Evolutionary conservation across 2,329 filamentous ascomycete genomes (phyloP).

Genomic region (Ophiosphaerella herpotricha): DNA sequence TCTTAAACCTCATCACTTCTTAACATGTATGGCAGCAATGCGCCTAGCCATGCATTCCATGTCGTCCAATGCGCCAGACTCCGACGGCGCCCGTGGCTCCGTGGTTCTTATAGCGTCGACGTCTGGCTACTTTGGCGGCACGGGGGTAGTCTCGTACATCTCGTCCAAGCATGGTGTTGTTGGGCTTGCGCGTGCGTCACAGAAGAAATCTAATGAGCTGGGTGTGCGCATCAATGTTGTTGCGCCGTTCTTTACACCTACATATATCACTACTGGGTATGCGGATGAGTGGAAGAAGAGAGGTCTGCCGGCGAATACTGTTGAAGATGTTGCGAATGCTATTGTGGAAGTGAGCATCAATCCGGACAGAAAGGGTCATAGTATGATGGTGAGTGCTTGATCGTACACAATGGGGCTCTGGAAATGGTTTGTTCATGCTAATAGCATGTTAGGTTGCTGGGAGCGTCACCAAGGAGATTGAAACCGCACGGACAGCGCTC

Average conservation of each 20-base stretch:
- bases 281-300: slow-evolving; percentile 44
- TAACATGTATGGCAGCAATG: slow-evolving; percentile 20
- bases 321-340: slow-evolving; percentile 49
- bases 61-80: slow-evolving; percentile 39
- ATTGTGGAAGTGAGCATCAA: slow-evolving; percentile 48
- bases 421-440: not conserved
- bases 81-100: slow-evolving; percentile 36
- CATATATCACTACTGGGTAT: slow-evolving; percentile 50
- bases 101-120: slow-evolving; percentile 50
- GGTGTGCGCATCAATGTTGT: slow-evolving; percentile 52
- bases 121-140: slow-evolving; percentile 52
- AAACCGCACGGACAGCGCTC: slow-evolving; percentile 28
- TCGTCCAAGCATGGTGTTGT: slow-evolving; percentile 51
- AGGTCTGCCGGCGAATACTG: slow-evolving; percentile 49
- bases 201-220: slow-evolving; percentile 40
- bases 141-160: slow-evolving; percentile 50
- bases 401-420: too few relatives aligned
- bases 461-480: slow-evolving; percentile 36
- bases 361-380: slow-evolving; percentile 31
- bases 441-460: slow-evolving; percentile 30
- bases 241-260: slow-evolving; percentile 56
- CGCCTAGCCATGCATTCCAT: slow-evolving; percentile 35
- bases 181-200: slow-evolving; percentile 47
- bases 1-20: too few relatives aligned
- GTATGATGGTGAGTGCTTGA: slow-evolving; percentile 28